Base-by-base conservation (phyloP, 768 basidiomycete species). In the Mrakia gelida region DNA sequence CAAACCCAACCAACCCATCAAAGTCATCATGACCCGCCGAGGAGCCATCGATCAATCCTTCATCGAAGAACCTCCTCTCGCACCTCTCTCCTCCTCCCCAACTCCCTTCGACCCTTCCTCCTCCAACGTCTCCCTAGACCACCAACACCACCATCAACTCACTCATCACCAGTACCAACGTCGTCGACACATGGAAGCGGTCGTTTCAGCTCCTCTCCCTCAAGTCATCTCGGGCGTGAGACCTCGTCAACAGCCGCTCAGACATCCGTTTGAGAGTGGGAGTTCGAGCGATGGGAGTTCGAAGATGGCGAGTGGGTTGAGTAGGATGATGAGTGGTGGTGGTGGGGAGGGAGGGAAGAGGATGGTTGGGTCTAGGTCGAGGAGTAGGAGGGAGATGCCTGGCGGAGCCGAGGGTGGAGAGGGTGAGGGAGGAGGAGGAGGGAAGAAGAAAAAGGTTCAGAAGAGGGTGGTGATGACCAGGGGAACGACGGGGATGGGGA, bases 21-120 rank as follows among this genome's bases (percentile, higher is more conserved):
- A 75, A 38, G 77, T 75, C 73, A 78, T 78, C 77, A 78, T 78
- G 77, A 78, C 73, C 16, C 77, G 77, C 43, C 61, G 72, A 34
- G 77, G 77, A 23, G 77, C 77, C 18, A 38, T 70, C 56, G 32
- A 73, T n/a, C 63, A 78, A 54, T 67, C 77, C 8, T 78, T 67
- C 52, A 78, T 78, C 41, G 77, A 78, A 10, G 77, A 78, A 73
- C 77, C 77, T 63, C 38, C 49, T n/a, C 26, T 45, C 16, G 54
- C 73, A 1, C 62, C 63, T 34, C 21, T 56, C 21, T 52, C 45
- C 41, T 23, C 77, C 26, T 41, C 63, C 9, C 34, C 41, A 5
- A n/a, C 28, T 45, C 28, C 70, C 4, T 45, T 61, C 71, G 76
- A 72, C 10, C 26, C 26, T 28, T 71, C 52, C 21, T 13, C 59